phyloP scores from a whole-genome alignment of 768 basidiomycete genomes.

The Suillus tomentosus region DNA sequence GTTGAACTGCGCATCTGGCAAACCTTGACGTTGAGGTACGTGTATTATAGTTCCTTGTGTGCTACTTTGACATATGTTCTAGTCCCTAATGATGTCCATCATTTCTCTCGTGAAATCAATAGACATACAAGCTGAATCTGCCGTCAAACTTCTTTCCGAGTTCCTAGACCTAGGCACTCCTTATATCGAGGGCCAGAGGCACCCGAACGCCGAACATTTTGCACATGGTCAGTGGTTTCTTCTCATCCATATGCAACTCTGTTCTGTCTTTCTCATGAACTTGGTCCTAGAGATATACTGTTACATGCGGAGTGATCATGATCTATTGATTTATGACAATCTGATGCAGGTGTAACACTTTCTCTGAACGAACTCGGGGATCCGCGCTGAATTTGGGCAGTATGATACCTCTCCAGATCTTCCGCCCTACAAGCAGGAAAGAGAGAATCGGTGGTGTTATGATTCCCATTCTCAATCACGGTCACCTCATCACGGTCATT shows the following conservation, averaged over 20 bases:
- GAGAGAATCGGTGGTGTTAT: conserved; percentile 31
- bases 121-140: conserved; percentile 88
- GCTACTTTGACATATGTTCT: conserved; percentile 16
- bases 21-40: conserved; percentile 85
- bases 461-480: conserved; percentile 27
- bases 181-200: conserved; percentile 56
- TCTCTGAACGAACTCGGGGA: conserved; percentile 9
- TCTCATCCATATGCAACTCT: neutral
- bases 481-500: conserved; percentile 25
- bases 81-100: conserved; percentile 90
- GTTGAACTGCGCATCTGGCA: conserved; percentile 83
- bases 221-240: conserved; percentile 70
- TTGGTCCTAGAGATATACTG: conserved; percentile 73
- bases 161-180: conserved; percentile 80
- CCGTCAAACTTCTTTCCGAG: conserved; percentile 81
- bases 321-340: conserved; percentile 79
- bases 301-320: conserved; percentile 84
- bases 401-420: conserved; percentile 56
- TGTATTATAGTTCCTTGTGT: conserved; percentile 11
- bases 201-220: conserved; percentile 87
- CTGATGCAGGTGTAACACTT: conserved; percentile 67
- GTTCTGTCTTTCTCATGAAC: conserved; percentile 13
- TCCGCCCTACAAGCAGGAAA: conserved; percentile 33
- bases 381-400: conserved; percentile 36
- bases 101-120: conserved; percentile 90